Percentiles rank a stretch among this genome's conserved stretches.
Conservation (phyloP, 345 rosid species). For the Syzygium aromaticum region DNA sequence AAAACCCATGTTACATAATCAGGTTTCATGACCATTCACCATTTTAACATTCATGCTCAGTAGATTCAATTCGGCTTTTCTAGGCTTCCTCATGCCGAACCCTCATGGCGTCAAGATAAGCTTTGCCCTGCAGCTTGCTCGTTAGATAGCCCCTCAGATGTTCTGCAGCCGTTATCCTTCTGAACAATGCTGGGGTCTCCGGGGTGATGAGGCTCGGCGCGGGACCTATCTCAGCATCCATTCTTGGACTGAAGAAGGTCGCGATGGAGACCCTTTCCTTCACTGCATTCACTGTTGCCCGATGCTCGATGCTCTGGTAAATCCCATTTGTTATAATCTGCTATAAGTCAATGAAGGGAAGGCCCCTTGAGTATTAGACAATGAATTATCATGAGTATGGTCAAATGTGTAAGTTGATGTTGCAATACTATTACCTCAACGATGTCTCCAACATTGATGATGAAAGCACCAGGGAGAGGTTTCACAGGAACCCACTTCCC, state of each 20-base stretch:
- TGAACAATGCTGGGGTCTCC: conserved; percentile 2
- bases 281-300: conserved; percentile 3
- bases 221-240: conserved; percentile 2
- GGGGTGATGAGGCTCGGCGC: conserved; percentile 1
- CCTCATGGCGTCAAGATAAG: conserved; percentile 11
- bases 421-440: background rate
- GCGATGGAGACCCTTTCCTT: conserved; percentile 10
- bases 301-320: conserved; percentile 15
- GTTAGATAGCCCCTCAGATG: conserved; percentile 3
- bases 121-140: conserved; percentile 2
- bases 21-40: background rate
- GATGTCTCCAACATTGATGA: conserved; percentile 4
- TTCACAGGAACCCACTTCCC: conserved; percentile 1
- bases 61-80: background rate
- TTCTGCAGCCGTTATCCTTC: background rate
- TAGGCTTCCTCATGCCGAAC: background rate
- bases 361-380: background rate
- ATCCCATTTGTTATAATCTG: conserved; percentile 14
- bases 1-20: background rate
- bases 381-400: background rate
- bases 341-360: background rate
- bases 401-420: background rate
- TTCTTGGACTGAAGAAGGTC: background rate
- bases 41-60: background rate
- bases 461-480: conserved; percentile 4